Conservation (phyloP, 441 rosid genomes). For the Mallotus repandus region DNA sequence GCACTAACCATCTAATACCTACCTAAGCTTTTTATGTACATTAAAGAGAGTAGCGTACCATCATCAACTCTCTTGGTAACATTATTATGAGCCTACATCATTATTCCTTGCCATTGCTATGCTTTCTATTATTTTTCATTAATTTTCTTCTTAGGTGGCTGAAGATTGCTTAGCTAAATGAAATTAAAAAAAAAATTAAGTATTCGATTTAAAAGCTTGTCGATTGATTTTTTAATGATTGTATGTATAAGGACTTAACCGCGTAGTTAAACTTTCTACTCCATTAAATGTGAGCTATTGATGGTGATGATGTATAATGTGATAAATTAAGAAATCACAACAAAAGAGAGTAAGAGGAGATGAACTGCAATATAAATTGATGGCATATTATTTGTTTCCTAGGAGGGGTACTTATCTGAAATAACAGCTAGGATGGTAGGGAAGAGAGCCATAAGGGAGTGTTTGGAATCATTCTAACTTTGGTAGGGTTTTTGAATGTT, state of each 20-base stretch:
- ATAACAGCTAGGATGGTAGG: conserved; percentile 46
- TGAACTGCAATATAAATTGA: neutral
- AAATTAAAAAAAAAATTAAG: too few species aligned
- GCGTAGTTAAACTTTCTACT: neutral
- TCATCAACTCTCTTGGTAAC: neutral
- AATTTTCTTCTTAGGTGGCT: too few species aligned
- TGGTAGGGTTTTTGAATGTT: neutral
- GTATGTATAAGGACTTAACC: neutral
- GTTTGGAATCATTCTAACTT: conserved; percentile 12
- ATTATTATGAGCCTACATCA: conserved; percentile 2
- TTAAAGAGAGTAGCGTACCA: too few species aligned
- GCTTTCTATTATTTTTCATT: neutral
- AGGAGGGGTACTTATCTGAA: conserved; percentile 41
- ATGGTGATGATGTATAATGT: neutral
- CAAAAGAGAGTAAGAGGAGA: neutral
- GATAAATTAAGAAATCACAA: neutral
- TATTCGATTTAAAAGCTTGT: neutral
- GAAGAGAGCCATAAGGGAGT: conserved; percentile 26
- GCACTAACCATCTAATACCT: neutral
- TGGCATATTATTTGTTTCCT: conserved; percentile 42
- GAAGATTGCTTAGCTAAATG: neutral
- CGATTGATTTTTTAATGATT: neutral
- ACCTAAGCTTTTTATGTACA: neutral
- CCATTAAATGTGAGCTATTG: neutral
- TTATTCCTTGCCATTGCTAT: neutral